A percentile compares a stretch with the other conserved stretches of the same genome.
Evolutionary conservation across 2,329 filamentous ascomycete genomes (phyloP).

Genomic region (Botrytis deweyae): DNA sequence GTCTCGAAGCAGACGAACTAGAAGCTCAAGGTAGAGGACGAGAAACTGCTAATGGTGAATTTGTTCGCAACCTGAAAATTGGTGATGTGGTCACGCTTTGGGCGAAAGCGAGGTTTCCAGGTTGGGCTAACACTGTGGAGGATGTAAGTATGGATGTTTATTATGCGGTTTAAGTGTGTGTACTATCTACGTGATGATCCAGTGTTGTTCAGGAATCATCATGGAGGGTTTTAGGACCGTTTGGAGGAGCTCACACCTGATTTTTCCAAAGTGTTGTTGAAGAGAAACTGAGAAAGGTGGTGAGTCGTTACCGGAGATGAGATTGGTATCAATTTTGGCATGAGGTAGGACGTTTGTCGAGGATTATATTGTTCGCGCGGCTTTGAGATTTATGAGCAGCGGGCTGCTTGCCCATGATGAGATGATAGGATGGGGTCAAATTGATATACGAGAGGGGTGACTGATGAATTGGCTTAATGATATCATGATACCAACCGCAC

Average conservation of each 20-base stretch:
- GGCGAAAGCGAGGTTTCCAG: constrained; percentile 46
- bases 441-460: not conserved
- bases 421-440: not conserved
- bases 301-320: not conserved
- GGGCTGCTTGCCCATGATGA: not conserved
- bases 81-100: constrained; percentile 30
- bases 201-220: not conserved
- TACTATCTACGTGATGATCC: not conserved
- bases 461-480: not conserved
- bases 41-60: constrained; percentile 53
- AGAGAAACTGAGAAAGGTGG: not conserved
- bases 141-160: constrained; percentile 56
- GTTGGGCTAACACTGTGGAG: constrained; percentile 53
- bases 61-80: constrained; percentile 51
- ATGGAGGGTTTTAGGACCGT: not conserved
- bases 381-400: not conserved
- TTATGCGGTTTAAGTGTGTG: constrained; percentile 48
- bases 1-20: constrained; percentile 41
- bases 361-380: not conserved
- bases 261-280: not conserved
- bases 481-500: not conserved
- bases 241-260: not conserved
- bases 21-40: constrained; percentile 49
- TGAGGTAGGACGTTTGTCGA: not conserved
- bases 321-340: not conserved